A percentile compares a stretch with the other conserved stretches of the same genome.
These are phyloP conservation scores for Hymenoscyphus occultus DNA, from an alignment of 2,329 filamentous ascomycete species.

Conservation along the genomic window DNA sequence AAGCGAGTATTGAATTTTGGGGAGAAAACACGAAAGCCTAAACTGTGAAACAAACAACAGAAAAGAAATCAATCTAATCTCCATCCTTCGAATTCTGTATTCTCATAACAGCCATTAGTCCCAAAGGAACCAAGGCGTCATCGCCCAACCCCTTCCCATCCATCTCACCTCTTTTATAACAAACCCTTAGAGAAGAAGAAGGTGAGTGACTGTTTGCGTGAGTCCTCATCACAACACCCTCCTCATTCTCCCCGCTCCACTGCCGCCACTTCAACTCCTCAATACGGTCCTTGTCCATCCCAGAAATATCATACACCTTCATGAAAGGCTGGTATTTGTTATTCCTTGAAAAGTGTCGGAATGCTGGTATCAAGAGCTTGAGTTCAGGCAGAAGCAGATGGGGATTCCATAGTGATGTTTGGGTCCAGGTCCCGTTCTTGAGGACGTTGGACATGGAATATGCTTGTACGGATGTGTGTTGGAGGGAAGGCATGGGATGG, in stretches of 20 bases:
- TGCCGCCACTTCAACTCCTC: not conserved
- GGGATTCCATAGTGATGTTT: not conserved
- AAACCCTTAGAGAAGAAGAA: not conserved
- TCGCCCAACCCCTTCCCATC: slow-evolving; percentile 8
- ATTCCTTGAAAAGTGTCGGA: not conserved
- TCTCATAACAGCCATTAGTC: slow-evolving; percentile 3
- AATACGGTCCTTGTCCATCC: not conserved
- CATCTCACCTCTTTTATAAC: not conserved
- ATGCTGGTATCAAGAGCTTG: not conserved
- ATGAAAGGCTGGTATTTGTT: slow-evolving; percentile 5
- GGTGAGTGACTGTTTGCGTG: not conserved
- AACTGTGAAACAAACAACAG: no score
- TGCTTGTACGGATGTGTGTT: not conserved
- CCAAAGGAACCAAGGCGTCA: not conserved
- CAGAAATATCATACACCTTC: not conserved
- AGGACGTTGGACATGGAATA: not conserved
- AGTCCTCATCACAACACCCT: slow-evolving; percentile 5
- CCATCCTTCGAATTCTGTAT: slow-evolving; percentile 1
- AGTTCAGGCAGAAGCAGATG: not conserved
- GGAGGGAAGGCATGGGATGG: not conserved
- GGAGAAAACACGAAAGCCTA: no score
- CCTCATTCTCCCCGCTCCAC: not conserved
- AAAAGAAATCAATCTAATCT: not conserved
- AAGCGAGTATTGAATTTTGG: no score
- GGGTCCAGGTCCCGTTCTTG: slow-evolving; percentile 4